Conservation (phyloP, 208 protist genomes). For the Leishmania arabica region DNA sequence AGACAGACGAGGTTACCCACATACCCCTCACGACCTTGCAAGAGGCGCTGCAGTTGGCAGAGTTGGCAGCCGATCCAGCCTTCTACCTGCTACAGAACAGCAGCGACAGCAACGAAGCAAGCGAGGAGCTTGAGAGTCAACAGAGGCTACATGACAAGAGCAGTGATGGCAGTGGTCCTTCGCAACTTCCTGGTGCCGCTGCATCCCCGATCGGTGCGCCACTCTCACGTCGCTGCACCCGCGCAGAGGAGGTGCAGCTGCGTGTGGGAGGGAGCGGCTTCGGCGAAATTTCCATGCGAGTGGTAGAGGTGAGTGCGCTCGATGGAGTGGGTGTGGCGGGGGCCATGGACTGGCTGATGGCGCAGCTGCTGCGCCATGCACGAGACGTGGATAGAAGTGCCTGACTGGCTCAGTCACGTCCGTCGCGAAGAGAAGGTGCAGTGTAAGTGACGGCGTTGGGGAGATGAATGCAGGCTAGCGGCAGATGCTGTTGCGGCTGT, state of each 20-base stretch:
- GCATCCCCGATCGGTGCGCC: background rate
- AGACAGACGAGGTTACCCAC: slow-evolving; percentile 80
- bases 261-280: slow-evolving; percentile 59
- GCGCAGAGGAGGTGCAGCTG: slow-evolving; percentile 14
- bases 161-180: background rate
- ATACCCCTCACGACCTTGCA: slow-evolving; percentile 57
- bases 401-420: background rate
- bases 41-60: slow-evolving; percentile 64
- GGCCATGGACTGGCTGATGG: slow-evolving; percentile 80
- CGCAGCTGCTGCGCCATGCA: slow-evolving; percentile 52
- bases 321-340: slow-evolving; percentile 51
- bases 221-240: slow-evolving; percentile 9
- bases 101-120: background rate
- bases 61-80: slow-evolving; percentile 42
- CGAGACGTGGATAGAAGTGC: slow-evolving; percentile 26
- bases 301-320: slow-evolving; percentile 59
- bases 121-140: background rate
- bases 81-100: slow-evolving; percentile 41
- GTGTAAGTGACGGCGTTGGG: background rate
- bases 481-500: background rate
- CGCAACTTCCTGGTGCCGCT: background rate
- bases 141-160: background rate
- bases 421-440: background rate
- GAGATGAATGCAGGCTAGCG: background rate
- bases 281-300: slow-evolving; percentile 46